Percentiles rank a stretch among this genome's conserved stretches.
These are phyloP conservation scores for Paramecium bursaria DNA, from an alignment of 73 alveolate genomes.

Conservation along the genomic window DNA sequence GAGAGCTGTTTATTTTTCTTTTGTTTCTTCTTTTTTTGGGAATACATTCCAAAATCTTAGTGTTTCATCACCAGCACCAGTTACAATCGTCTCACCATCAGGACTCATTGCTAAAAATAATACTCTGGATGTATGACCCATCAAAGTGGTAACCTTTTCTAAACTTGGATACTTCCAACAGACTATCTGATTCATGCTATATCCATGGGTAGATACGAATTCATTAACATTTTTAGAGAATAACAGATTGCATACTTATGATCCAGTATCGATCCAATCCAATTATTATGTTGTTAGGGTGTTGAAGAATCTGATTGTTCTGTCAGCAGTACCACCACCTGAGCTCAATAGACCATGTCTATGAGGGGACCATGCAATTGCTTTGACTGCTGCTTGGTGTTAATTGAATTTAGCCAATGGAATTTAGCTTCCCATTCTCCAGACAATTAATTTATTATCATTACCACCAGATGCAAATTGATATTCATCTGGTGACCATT, in stretches of 20 bases:
- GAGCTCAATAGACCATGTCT: slow-evolving; percentile 87
- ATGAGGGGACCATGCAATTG: slow-evolving; percentile 98
- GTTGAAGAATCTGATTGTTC: slow-evolving; percentile 96
- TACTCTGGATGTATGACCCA: slow-evolving; percentile 99
- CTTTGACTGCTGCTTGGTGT: slow-evolving; percentile 97
- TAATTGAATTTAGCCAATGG: slow-evolving; percentile 75
- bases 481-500: slow-evolving; percentile 89
- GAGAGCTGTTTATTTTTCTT: background rate
- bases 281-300: slow-evolving; percentile 82
- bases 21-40: slow-evolving; percentile 80
- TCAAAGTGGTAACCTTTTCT: slow-evolving; percentile 85
- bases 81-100: slow-evolving; percentile 94
- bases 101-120: slow-evolving; percentile 97
- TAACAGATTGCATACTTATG: slow-evolving; percentile 94
- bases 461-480: slow-evolving; percentile 99
- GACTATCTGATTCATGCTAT: slow-evolving; percentile 87
- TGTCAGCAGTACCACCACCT: slow-evolving; percentile 99
- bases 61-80: slow-evolving; percentile 99
- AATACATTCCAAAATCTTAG: slow-evolving; percentile 99
- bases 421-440: slow-evolving; percentile 86
- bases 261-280: slow-evolving; percentile 88
- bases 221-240: slow-evolving; percentile 93
- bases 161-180: slow-evolving; percentile 96
- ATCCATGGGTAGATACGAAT: slow-evolving; percentile 96
- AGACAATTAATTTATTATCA: slow-evolving; percentile 96